Evolutionary conservation across 495 filamentous ascomycete genomes (phyloP), one percentile per base, ranked within the genome.

Genomic region (Lasiosphaeris hirsuta): DNA sequence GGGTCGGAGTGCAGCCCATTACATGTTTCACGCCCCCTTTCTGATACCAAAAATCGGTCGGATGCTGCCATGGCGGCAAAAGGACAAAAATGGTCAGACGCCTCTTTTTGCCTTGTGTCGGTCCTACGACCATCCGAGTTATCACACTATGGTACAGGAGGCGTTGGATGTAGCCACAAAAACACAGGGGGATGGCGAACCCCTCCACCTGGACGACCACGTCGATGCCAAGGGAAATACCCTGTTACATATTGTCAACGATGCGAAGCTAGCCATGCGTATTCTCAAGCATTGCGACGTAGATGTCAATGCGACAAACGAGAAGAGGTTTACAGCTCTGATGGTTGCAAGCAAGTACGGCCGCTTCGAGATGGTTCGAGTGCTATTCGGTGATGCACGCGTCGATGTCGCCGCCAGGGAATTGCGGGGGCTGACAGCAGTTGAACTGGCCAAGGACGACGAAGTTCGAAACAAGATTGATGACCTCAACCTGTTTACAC

Each of bases 321-420:
- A 97, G 65, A 96, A 91, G 76, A 87, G 81, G 46, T 97, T 97
- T 64, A 99, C 95, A 0, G 84, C 95, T 1, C 75, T 99, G 50
- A 99, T 99, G 95, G 89, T 97, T 54, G 93, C 92, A n/a, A 96
- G 92, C 78, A 99, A 99, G 72, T 99, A 96, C 64, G 94, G 93
- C 19, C 84, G 95, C 44, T 87, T 96, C 14, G 94, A 97, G 59
- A 88, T 92, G 79, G 93, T 99, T 7, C 83, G 92, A 55, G 86
- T 86, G 13, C 78, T 99, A 10, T 97, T 96, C 66, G 80, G 84
- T 46, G 95, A 97, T 69, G 80, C 89, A 13, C 78, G 95, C 55
- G 91, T 97, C 5, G 95, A 99, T 69, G 73, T 90, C 1, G 82
- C 85, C 36, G 84, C 91, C 23, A 91, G 88, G 67, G 95, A 99